Percentiles rank a stretch among this genome's conserved stretches.
These are phyloP conservation scores for Microdochium trichocladiopsis DNA, from an alignment of 2,329 filamentous ascomycete genomes.

Conservation along the genomic window DNA sequence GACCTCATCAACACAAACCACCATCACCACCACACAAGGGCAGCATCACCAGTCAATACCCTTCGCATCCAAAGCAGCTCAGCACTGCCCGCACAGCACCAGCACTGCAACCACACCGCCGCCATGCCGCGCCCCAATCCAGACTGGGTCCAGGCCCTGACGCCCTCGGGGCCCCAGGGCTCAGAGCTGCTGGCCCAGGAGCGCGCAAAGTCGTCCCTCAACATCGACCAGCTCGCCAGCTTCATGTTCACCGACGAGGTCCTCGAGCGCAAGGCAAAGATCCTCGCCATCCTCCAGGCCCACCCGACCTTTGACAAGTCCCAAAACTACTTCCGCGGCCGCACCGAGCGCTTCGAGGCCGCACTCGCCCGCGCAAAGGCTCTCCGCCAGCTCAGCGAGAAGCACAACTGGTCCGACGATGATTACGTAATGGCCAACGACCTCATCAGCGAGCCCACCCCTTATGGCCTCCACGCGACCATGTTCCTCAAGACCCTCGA, in stretches of 20 bases:
- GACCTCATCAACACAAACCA: no score
- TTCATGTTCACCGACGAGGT: constrained; percentile 63
- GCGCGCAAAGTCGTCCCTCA: constrained; percentile 58
- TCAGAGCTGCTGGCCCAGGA: constrained; percentile 62
- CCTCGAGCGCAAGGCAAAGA: constrained; percentile 50
- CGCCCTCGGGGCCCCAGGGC: constrained; percentile 60
- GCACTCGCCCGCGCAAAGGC: constrained; percentile 66
- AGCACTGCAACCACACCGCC: no score
- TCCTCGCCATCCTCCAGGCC: constrained; percentile 57
- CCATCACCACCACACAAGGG: no score
- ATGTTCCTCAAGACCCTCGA: constrained; percentile 50
- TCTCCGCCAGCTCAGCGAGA: constrained; percentile 55
- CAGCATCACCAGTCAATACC: no score
- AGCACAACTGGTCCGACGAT: constrained; percentile 60
- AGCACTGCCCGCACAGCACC: no score
- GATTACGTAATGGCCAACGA: constrained; percentile 60
- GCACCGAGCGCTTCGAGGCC: constrained; percentile 61
- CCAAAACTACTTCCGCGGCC: constrained; percentile 67
- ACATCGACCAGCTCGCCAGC: constrained; percentile 59
- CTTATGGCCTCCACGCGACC: constrained; percentile 63
- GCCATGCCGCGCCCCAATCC: constrained; percentile 10
- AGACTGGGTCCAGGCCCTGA: constrained; percentile 58
- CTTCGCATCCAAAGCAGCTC: no score
- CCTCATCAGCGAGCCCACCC: constrained; percentile 65
- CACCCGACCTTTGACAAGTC: constrained; percentile 73